These are phyloP conservation scores for Diaporthe sp. DNA, from an alignment of 2,329 filamentous ascomycete species.

Conservation along the genomic window DNA sequence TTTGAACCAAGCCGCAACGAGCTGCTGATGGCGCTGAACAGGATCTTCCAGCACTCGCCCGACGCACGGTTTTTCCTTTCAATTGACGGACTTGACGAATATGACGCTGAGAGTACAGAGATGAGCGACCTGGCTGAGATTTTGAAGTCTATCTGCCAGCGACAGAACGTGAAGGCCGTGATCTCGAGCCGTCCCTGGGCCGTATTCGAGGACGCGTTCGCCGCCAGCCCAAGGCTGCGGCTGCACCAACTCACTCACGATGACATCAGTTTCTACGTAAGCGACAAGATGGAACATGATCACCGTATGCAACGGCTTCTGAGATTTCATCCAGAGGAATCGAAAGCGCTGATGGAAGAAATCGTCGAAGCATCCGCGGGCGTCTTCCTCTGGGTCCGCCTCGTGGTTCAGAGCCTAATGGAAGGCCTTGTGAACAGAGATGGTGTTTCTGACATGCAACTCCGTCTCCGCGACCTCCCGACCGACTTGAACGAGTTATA, in stretches of 20 bases:
- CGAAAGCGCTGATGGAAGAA: background rate
- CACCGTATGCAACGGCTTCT: background rate
- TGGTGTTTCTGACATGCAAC: background rate
- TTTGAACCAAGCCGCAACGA: slow-evolving; percentile 23
- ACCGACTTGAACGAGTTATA: slow-evolving; percentile 16
- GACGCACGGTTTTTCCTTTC: slow-evolving; percentile 7
- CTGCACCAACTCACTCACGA: background rate
- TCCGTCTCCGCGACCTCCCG: background rate
- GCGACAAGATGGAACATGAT: background rate
- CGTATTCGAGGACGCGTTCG: slow-evolving; percentile 8
- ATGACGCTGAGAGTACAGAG: background rate
- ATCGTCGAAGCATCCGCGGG: slow-evolving; percentile 13
- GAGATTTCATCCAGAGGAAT: background rate
- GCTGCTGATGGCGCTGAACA: background rate
- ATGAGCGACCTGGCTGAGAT: slow-evolving; percentile 7
- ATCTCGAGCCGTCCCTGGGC: slow-evolving; percentile 7
- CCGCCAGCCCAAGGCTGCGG: background rate
- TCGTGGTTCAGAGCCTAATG: slow-evolving; percentile 7
- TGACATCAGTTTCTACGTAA: slow-evolving; percentile 13
- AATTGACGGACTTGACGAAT: slow-evolving; percentile 11
- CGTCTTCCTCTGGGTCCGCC: slow-evolving; percentile 18
- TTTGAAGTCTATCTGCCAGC: slow-evolving; percentile 1
- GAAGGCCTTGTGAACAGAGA: slow-evolving; percentile 1
- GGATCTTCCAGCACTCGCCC: background rate
- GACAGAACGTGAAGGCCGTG: background rate